These are phyloP conservation scores for Leishmania arabica DNA, from an alignment of 208 protist genomes.

Conservation along the genomic window DNA sequence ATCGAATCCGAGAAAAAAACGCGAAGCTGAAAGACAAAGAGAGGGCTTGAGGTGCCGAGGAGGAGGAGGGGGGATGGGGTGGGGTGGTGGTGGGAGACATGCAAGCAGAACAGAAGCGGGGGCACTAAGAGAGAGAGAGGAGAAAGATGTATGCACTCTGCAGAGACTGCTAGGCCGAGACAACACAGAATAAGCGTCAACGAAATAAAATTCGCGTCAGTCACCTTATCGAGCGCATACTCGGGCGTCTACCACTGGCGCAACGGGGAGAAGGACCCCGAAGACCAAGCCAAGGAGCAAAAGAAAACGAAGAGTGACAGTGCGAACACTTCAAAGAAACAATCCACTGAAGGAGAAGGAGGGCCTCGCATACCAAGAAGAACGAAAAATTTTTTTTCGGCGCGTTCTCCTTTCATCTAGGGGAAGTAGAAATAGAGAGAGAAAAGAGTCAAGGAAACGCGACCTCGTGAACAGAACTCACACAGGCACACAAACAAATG, in stretches of 20 bases:
- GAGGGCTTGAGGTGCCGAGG: background rate
- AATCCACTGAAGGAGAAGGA: background rate
- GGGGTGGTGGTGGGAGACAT: background rate
- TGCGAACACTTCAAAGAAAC: background rate
- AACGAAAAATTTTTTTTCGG: background rate
- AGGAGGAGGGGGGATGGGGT: too few relatives aligned
- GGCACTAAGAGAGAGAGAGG: background rate
- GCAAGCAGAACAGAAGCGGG: background rate
- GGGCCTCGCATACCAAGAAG: background rate
- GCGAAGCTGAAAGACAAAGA: background rate
- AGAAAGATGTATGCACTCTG: background rate
- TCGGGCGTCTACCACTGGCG: background rate
- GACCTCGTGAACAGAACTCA: background rate
- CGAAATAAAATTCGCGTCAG: background rate
- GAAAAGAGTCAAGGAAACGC: background rate
- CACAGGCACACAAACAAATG: too few relatives aligned
- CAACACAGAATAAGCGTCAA: background rate
- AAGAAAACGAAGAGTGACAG: background rate
- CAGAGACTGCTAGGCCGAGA: background rate
- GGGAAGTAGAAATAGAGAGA: background rate
- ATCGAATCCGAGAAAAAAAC: background rate
- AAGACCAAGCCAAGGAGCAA: background rate
- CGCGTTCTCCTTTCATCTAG: background rate
- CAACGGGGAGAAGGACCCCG: background rate
- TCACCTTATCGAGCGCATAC: background rate